Base-by-base conservation (phyloP, 352 stramenopile genomes). In the Phytopythium helicoides region DNA sequence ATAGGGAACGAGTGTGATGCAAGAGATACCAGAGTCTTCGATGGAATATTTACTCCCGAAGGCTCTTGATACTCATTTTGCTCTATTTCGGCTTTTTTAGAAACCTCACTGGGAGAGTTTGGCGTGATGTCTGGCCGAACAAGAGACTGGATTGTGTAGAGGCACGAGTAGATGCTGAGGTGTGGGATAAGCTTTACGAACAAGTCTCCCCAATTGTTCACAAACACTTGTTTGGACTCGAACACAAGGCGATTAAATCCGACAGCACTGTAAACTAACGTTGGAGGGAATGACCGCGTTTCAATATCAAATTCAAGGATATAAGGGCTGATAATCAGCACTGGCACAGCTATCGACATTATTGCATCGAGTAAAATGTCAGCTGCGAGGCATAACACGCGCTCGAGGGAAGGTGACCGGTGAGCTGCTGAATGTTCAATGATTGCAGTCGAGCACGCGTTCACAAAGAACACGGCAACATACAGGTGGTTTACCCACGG, bases 401-500 rank as follows among this genome's bases (percentile, higher is more conserved):
- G 58, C 33, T 70, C 56, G 9, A 70, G 42, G 31, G 31, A 47
- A 0, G 52, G 53, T 6, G 34, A 38, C 18, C 56, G 12, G 14
- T 57, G 58, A 10, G 60, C 37, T 15, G 23, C 3, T 12, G 14
- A 33, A 11, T 47, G 40, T 15, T 47, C 40, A 21, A 47, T 47
- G 3, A 47, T 47, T 1, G 41, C 19, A 1, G 65, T 73, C 7
- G 65, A 67, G 38, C 60, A 67, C 22, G 36, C 57, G 26, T 67
- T 73, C 45, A 66, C 22, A 22, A 71, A 49, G 12, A 66, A 67
- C 25, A 75, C 19, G 1, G 7, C 34, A 3, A 80, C 66, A 6
- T 58, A 75, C 19, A 76, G 23, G 28, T 70, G 58, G 37, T 77
- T 80, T 34, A 73, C 52, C 64, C 63, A 75, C n/a, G 53, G 48